Base-by-base conservation (phyloP, 2,329 filamentous ascomycete species). In the Plenodomus tracheiphilus region DNA sequence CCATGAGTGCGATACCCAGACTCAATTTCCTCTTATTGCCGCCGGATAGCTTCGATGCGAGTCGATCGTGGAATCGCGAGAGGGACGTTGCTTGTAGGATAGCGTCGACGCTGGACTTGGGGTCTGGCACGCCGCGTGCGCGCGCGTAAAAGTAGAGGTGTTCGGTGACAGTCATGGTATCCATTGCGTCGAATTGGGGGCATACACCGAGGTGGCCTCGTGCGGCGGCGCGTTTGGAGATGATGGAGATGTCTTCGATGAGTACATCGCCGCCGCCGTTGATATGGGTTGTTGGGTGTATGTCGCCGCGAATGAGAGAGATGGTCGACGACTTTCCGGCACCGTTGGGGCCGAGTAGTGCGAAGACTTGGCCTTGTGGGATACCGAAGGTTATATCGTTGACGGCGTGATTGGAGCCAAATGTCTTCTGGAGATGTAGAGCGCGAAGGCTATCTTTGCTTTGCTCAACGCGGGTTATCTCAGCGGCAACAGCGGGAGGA, bases 21-120 rank as follows among this genome's bases (percentile, higher is more conserved):
- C 85, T 90, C 1, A 97, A 77, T 72, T 97, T 97, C n/a, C 92
- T 81, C 76, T 95, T 95, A 75, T 96, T 97, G 22, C 93, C 93
- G 8, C 93, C 92, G 0, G 88, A 93, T 0, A 97, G 80, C 39
- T 88, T 87, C 46, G 82, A 80, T 0, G 89, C 92, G 81, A 93
- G 90, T 20, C 91, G 83, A 7, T 83, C 79, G 2, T 82, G 77
- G 74, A 91, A 96, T 0, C 81, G 79, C 6, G 80, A 74, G 0
- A 97, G 79, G 0, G 91, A 91, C 1, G 96, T 91, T 1, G 91
- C 91, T 30, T 81, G 77, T n/a, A 96, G 78, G 4, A 96, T 85
- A 22, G 88, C 85, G 1, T 78, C 75, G 1, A 96, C 90, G 58
- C 96, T 95, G 70, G 90, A 82, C 16, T 86, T 78, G 1, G 94